phyloP scores from a whole-genome alignment of 2,329 filamentous ascomycete genomes.

The Paramyrothecium sp. region DNA sequence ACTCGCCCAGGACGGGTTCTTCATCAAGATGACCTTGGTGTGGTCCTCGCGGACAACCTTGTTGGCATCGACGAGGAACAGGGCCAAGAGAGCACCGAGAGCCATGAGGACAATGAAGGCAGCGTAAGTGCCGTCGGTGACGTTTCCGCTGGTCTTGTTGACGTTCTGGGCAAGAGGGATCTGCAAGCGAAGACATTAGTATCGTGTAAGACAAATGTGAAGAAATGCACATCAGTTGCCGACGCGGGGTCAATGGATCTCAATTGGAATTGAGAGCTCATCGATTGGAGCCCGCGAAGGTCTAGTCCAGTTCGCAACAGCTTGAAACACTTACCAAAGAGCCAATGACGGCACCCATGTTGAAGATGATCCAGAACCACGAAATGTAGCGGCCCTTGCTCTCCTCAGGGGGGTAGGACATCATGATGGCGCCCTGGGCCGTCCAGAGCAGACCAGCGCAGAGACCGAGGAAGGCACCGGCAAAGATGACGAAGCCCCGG shows the following conservation, averaged over 20 bases:
- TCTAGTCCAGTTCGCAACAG: no score
- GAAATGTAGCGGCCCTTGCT: slow-evolving; percentile 87
- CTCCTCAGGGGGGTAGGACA: slow-evolving; percentile 79
- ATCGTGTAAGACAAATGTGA: no score
- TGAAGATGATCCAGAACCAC: slow-evolving; percentile 95
- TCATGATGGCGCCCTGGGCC: slow-evolving; percentile 83
- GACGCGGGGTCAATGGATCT: no score
- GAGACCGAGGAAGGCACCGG: slow-evolving; percentile 72
- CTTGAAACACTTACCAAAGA: slow-evolving; percentile 49
- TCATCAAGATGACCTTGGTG: slow-evolving; percentile 80
- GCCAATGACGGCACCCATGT: slow-evolving; percentile 85
- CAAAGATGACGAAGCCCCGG: slow-evolving; percentile 53
- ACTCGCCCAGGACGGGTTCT: slow-evolving; percentile 82
- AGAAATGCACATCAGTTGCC: no score
- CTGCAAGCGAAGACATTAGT: slow-evolving; percentile 5
- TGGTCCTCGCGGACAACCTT: slow-evolving; percentile 75
- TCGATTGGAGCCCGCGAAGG: no score
- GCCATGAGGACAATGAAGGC: slow-evolving; percentile 85
- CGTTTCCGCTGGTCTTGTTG: slow-evolving; percentile 49
- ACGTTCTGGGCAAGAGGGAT: slow-evolving; percentile 70
- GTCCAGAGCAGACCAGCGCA: slow-evolving; percentile 81
- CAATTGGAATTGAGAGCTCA: no score
- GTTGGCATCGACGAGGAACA: slow-evolving; percentile 68
- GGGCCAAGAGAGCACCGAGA: slow-evolving; percentile 66
- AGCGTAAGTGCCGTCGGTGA: slow-evolving; percentile 80